Evolutionary conservation across 2,329 filamentous ascomycete genomes (phyloP).

Genomic region (Monosporascus sp.): DNA sequence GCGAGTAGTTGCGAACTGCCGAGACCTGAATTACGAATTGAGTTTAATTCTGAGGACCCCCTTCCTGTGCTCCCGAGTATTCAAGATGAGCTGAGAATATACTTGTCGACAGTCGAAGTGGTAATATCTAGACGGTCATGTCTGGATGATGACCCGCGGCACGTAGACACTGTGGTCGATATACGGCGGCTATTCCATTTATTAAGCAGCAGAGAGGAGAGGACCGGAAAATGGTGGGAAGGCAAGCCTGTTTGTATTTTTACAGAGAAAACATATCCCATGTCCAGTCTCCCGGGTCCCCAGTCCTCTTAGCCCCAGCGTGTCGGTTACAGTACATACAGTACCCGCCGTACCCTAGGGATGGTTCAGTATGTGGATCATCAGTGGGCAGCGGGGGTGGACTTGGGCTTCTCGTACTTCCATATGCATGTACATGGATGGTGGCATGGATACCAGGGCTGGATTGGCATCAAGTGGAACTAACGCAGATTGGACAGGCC

Average conservation of each 20-base stretch:
- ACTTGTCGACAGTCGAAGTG: not conserved
- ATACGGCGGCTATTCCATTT: not conserved
- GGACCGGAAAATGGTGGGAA: not conserved
- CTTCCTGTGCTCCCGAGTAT: not conserved
- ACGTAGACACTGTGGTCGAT: no score
- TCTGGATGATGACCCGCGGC: not conserved
- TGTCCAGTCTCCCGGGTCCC: not conserved
- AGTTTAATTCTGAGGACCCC: not conserved
- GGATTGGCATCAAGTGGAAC: not conserved
- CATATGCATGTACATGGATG: no score
- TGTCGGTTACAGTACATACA: not conserved
- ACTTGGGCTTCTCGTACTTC: no score
- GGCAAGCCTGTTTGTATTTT: not conserved
- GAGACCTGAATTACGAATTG: not conserved
- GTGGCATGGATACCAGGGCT: not conserved
- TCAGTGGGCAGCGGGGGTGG: not conserved
- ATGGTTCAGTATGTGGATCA: not conserved
- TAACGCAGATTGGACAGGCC: not conserved
- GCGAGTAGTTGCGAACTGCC: not conserved
- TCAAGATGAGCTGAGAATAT: not conserved
- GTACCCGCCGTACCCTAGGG: conserved; percentile 1
- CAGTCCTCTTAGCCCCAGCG: not conserved
- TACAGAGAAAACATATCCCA: not conserved
- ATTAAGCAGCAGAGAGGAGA: not conserved
- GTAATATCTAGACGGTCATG: not conserved